Evolutionary conservation across 2,329 filamentous ascomycete genomes (phyloP).

Genomic region (Sarocladiaceae sp.): DNA sequence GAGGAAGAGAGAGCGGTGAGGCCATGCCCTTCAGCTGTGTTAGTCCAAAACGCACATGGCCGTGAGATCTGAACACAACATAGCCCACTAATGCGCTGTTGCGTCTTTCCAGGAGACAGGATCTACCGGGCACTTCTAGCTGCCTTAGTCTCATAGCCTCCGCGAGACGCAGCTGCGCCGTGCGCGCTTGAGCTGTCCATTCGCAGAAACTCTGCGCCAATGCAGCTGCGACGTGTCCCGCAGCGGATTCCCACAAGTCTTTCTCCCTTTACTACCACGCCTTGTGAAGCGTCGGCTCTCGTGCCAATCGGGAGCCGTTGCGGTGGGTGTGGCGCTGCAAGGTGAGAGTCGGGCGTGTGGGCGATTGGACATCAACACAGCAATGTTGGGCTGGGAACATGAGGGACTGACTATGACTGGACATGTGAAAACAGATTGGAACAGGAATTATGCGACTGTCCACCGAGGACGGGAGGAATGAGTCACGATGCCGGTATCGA

Average conservation of each 20-base stretch:
- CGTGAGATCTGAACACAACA: not conserved
- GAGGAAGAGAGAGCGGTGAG: not conserved
- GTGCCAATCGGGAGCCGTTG: conserved; percentile 22
- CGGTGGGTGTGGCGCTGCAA: conserved; percentile 7
- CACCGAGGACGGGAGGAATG: not conserved
- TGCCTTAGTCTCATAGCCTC: too few relatives aligned
- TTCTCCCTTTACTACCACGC: too few relatives aligned
- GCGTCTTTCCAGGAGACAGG: not conserved
- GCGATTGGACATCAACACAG: conserved; percentile 28
- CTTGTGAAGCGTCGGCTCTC: conserved; percentile 3
- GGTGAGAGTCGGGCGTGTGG: conserved; percentile 15
- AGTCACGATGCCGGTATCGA: not conserved
- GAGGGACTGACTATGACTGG: too few relatives aligned
- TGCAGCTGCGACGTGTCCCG: conserved; percentile 9
- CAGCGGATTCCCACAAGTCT: not conserved
- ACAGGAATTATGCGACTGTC: not conserved
- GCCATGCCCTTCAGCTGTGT: too few relatives aligned
- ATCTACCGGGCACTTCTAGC: too few relatives aligned
- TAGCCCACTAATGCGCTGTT: not conserved
- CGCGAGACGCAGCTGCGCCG: not conserved
- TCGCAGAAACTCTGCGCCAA: not conserved
- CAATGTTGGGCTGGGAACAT: conserved; percentile 17
- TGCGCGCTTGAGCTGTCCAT: not conserved
- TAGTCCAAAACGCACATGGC: not conserved
- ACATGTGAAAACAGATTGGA: not conserved